Evolutionary conservation across 2,329 filamentous ascomycete species (phyloP), one percentile per base, ranked within the genome.

Genomic region (Monosporascus sp.): DNA sequence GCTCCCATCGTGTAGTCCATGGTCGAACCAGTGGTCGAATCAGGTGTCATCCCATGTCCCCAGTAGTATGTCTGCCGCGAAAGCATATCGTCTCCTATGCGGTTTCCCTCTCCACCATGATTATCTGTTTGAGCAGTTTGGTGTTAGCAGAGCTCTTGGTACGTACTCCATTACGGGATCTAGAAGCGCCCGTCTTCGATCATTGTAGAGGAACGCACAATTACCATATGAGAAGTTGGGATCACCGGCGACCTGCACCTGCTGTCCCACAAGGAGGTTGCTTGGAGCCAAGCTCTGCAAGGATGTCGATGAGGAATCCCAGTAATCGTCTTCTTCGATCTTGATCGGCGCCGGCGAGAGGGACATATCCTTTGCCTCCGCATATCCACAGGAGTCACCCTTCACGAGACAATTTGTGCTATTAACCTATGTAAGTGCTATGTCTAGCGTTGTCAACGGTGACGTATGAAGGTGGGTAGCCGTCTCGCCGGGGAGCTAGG

Each of bases 321-420:
- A 46, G 24, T 46, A 46, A 20, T 46, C 43, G 43, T 46, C 43
- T 14, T 46, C 43, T n/a, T 46, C 43, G 43, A 46, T 1, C 26
- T 46, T 46, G 11, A 46, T 26, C 5, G 43, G 31, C 11, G 43
- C 3, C 43, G 43, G 43, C 24, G 24, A 11, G 43, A 49, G 51
- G 15, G 55, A 61, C 20, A 55, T 48, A 49, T 47, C 50, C 38
- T 57, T 59, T 9, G 49, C 15, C n/a, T 59, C 59, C 28, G 53
- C 48, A 46, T 63, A 63, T 43, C 61, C 61, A 48, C 61, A 63
- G 26, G 57, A 55, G 40, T 58, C 61, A 2, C 61, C 61, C 49
- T 60, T 63, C 37, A 62, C 57, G 31, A 63, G 61, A 57, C 61
- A 63, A 37, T 62, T 59, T 52, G 59, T 60, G 44, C 61, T 63